Evolutionary conservation across 306 rosid genomes (phyloP).

Genomic region (Sesbania bispinosa): DNA sequence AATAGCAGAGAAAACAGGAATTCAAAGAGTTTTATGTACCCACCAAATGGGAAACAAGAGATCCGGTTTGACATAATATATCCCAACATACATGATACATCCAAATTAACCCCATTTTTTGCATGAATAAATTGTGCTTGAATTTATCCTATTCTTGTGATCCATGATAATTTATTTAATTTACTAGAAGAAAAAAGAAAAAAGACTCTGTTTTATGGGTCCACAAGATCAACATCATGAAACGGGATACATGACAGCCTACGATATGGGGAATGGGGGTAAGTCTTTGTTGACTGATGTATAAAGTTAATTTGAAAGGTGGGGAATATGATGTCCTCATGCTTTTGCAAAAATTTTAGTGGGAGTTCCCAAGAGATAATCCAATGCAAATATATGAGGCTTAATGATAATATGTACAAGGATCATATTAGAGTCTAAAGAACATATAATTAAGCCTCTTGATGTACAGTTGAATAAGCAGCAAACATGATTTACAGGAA

Average conservation of each 20-base stretch:
- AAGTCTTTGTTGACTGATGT: conserved; percentile 56
- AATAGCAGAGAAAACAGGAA: conserved; percentile 29
- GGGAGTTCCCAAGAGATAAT: conserved; percentile 20
- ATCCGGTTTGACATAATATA: conserved; percentile 26
- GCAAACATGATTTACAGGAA: no score
- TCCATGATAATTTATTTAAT: not conserved
- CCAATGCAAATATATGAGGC: not conserved
- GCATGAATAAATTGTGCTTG: conserved; percentile 17
- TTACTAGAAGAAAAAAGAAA: not conserved
- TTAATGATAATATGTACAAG: not conserved
- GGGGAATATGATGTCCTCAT: conserved; percentile 32
- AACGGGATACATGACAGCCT: conserved; percentile 45
- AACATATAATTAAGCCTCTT: no score
- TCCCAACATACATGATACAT: not conserved
- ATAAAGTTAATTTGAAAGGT: conserved; percentile 42
- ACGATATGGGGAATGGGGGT: conserved; percentile 32
- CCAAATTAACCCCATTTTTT: conserved; percentile 24
- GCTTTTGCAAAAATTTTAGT: conserved; percentile 21
- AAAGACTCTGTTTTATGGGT: conserved; percentile 19
- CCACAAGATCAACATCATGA: conserved; percentile 61
- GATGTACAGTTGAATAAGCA: no score
- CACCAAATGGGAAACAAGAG: conserved; percentile 41
- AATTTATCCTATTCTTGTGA: conserved; percentile 12
- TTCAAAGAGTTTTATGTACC: conserved; percentile 18
- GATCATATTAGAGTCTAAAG: not conserved